These are phyloP conservation scores for Oryza meridionalis DNA, from an alignment of 176 grass and related monocot genomes.

Conservation along the genomic window DNA sequence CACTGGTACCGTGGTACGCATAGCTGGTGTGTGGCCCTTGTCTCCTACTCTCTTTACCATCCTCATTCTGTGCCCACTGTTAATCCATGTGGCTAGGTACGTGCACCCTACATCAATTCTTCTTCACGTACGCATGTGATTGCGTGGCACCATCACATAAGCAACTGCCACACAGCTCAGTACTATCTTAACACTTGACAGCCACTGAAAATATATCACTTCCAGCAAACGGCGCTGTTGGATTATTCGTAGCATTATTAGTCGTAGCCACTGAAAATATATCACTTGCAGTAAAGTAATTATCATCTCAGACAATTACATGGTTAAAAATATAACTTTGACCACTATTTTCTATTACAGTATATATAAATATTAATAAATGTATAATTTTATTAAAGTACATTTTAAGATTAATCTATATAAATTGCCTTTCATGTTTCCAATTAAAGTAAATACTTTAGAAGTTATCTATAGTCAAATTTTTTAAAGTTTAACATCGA, in stretches of 20 bases:
- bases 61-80: slow-evolving; percentile 26
- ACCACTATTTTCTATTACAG: too few species aligned
- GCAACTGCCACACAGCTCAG: neutral
- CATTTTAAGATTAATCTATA: too few species aligned
- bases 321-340: too few species aligned
- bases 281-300: neutral
- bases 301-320: too few species aligned
- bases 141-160: neutral
- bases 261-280: neutral
- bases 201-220: neutral
- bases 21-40: slow-evolving; percentile 10
- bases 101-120: neutral
- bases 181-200: neutral
- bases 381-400: too few species aligned
- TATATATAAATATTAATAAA: too few species aligned
- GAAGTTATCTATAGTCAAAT: too few species aligned
- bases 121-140: neutral
- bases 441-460: too few species aligned
- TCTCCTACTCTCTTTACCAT: slow-evolving; percentile 25
- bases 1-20: neutral
- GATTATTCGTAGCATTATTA: too few species aligned
- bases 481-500: too few species aligned
- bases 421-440: too few species aligned
- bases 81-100: slow-evolving; percentile 41
- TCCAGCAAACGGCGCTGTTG: neutral